A percentile compares a stretch with the other conserved stretches of the same genome.
Conservation (phyloP, 2,329 filamentous ascomycete genomes). For the Hypoxylon sp. region DNA sequence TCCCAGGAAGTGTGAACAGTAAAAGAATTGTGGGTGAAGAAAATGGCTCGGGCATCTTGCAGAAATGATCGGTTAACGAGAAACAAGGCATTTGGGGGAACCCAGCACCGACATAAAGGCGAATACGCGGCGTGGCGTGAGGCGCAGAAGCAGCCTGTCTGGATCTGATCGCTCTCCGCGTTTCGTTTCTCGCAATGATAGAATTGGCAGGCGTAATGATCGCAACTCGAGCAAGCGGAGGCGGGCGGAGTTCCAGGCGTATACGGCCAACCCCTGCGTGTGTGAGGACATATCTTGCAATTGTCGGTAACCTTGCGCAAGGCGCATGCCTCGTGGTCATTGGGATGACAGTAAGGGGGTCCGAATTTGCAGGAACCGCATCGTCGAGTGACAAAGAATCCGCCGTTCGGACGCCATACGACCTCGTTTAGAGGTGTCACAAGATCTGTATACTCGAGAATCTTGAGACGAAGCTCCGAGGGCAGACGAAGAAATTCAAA, state of each 20-base stretch:
- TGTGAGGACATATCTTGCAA: not conserved
- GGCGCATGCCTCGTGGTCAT: not conserved
- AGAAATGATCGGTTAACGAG: constrained; percentile 15
- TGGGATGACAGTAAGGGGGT: not conserved
- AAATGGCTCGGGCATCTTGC: not conserved
- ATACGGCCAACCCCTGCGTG: not conserved
- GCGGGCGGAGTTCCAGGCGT: not conserved
- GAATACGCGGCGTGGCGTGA: constrained; percentile 4
- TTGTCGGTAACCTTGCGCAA: not conserved
- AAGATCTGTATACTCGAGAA: constrained; percentile 23
- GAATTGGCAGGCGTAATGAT: constrained; percentile 12
- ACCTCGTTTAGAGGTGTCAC: constrained; percentile 13
- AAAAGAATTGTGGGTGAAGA: constrained; percentile 10
- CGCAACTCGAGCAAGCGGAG: not conserved
- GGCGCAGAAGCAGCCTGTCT: constrained; percentile 3
- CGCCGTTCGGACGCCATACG: not conserved
- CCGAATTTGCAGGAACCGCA: not conserved
- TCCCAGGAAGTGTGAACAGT: not conserved
- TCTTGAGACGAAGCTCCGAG: constrained; percentile 8
- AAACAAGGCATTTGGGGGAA: constrained; percentile 13
- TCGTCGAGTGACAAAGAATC: not conserved
- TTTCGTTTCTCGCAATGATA: constrained; percentile 15
- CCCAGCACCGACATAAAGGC: constrained; percentile 14
- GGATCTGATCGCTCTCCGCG: constrained; percentile 1
- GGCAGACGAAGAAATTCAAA: constrained; percentile 7